Conservation (phyloP, 345 rosid genomes). For the Eucalyptus urophylla region DNA sequence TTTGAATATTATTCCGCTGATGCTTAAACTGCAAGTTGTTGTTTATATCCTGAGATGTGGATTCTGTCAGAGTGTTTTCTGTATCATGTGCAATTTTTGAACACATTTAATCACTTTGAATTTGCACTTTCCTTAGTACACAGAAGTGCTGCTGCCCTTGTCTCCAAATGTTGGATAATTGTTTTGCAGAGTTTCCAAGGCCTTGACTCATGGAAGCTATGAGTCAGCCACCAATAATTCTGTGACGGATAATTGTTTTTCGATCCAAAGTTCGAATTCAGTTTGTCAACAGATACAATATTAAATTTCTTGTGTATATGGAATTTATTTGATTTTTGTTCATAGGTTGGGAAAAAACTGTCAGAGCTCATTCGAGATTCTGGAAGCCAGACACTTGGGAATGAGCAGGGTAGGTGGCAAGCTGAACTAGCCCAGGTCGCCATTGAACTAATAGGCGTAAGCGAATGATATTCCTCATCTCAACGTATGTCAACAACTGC, state of each 20-base stretch:
- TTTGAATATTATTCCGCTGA: neutral
- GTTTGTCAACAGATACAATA: neutral
- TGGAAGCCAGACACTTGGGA: slow-evolving; percentile 68
- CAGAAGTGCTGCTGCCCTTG: neutral
- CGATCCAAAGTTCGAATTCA: neutral
- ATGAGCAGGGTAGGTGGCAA: slow-evolving; percentile 93
- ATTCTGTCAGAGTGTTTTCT: neutral
- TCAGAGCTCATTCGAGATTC: slow-evolving; percentile 94
- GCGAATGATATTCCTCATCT: neutral
- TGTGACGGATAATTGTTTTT: neutral
- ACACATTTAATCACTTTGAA: neutral
- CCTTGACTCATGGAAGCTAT: neutral
- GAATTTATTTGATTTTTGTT: neutral
- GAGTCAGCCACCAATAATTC: neutral
- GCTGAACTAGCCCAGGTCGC: slow-evolving; percentile 93
- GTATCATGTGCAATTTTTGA: neutral
- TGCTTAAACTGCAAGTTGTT: neutral
- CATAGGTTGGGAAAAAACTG: slow-evolving; percentile 88
- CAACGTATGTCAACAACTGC: neutral
- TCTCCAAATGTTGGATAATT: neutral
- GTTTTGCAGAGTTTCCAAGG: neutral
- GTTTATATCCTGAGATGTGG: neutral
- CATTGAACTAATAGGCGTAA: slow-evolving; percentile 89
- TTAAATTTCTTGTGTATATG: neutral
- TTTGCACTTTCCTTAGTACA: neutral